These are phyloP conservation scores for Rubus idaeus DNA, from an alignment of 306 rosid genomes.

Conservation along the genomic window DNA sequence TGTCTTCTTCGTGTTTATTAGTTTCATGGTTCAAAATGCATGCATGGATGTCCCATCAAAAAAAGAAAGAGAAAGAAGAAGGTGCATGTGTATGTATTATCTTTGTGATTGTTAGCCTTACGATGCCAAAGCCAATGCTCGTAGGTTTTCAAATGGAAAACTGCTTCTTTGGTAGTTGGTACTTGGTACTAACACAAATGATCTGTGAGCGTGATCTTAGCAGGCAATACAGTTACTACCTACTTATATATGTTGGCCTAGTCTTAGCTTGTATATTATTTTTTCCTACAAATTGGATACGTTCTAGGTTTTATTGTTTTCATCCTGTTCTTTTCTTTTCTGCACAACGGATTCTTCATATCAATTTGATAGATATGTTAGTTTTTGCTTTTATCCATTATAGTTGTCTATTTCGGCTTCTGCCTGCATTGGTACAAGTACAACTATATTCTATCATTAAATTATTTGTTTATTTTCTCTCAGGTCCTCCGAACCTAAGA, in stretches of 20 bases:
- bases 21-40: background rate
- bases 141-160: too few species aligned
- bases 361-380: too few species aligned
- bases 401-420: background rate
- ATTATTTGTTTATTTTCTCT: background rate
- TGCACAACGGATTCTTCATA: background rate
- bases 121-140: too few species aligned
- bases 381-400: background rate
- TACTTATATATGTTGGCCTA: too few species aligned
- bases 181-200: too few species aligned
- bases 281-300: background rate
- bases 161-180: background rate
- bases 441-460: background rate
- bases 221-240: background rate
- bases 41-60: too few species aligned
- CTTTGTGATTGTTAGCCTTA: too few species aligned
- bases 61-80: too few species aligned
- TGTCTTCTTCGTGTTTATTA: too few species aligned
- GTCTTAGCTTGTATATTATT: too few species aligned
- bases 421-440: background rate
- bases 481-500: background rate
- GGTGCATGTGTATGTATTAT: background rate
- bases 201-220: background rate
- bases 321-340: background rate
- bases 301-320: too few species aligned